These are phyloP conservation scores for Actinomucor elegans DNA, from an alignment of 371 early-diverging fungal species.

Conservation along the genomic window DNA sequence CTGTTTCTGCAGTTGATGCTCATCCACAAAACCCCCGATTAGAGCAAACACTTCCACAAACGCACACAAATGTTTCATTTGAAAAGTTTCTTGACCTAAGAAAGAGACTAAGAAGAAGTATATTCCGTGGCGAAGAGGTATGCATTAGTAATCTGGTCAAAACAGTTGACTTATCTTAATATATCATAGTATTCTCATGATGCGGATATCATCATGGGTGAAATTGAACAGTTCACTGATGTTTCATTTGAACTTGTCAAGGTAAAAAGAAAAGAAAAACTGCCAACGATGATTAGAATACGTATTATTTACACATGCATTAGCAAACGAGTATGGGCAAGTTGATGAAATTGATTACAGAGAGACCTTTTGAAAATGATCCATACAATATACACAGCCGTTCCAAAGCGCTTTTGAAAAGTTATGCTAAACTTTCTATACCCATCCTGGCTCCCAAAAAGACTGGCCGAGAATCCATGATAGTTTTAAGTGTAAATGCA, in stretches of 20 bases:
- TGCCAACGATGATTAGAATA: not conserved
- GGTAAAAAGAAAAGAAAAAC: constrained; percentile 22
- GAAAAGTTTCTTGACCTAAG: constrained; percentile 30
- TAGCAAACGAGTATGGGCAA: constrained; percentile 55
- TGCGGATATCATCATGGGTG: constrained; percentile 33
- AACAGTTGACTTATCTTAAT: not conserved
- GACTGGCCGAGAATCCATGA: constrained; percentile 20
- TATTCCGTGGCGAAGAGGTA: constrained; percentile 43
- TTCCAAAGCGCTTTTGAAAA: constrained; percentile 30
- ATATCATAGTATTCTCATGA: constrained; percentile 27
- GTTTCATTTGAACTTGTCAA: constrained; percentile 47
- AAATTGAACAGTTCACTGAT: constrained; percentile 41
- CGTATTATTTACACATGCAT: not conserved
- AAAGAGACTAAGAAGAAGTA: constrained; percentile 35
- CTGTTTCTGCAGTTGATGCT: not conserved
- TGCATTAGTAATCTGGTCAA: not conserved
- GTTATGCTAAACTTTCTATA: constrained; percentile 35
- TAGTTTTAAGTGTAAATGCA: constrained; percentile 33
- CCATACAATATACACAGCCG: constrained; percentile 30
- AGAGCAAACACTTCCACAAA: not conserved
- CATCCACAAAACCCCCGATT: not conserved
- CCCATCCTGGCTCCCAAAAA: constrained; percentile 30
- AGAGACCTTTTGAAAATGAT: constrained; percentile 35
- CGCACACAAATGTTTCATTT: not conserved
- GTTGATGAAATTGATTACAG: constrained; percentile 41